Base-by-base conservation (phyloP, 2,329 filamentous ascomycete species). In the Ophiostoma fasciatum region DNA sequence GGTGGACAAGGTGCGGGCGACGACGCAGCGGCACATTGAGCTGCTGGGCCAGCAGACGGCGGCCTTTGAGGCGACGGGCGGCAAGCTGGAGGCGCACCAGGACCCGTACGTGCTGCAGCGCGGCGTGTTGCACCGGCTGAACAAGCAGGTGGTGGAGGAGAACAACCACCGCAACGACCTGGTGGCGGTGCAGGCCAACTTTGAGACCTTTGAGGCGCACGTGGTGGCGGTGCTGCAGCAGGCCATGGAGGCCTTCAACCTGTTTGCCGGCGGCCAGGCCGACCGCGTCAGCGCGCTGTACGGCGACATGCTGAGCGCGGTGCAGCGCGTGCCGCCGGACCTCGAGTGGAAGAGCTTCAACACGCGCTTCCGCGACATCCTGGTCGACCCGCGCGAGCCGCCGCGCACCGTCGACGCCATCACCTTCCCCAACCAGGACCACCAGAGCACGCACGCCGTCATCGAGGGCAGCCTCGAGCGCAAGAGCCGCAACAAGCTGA, bases 101-200 rank as follows among this genome's bases (percentile, higher is more conserved):
- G 90, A 98, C 54, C 90, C 90, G 5, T 98, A 96, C 53, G 69
- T 96, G 38, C 56, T 96, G 31, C 74, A 79, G 49, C 77, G 88
- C 22, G 82, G 82, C 41, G 76, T 94, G 39, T 61, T 82, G 45
- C 72, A 94, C 61, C 77, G 85, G 29, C 66, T 98, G 37, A 78
- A 83, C 68, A 88, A 82, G 63, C 90, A 98, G 62, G 73, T 96
- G 25, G 65, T 83, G 31, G 84, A 94, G 53, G 90, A 98, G 64
- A 98, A 98, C 67, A 92, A 87, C 64, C 88, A 92, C 61, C 75
- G 79, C 45, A 83, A 93, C 53, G 90, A 98, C 53, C 70, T 96
- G 39, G 70, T 98, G 43, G 71, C 78, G 9, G 81, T 94, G n/a
- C 90, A 98, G 60, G 78, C 80, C 60, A 83, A 83, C 54, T 94